Percentiles rank a stretch among this genome's conserved stretches.
phyloP scores from a whole-genome alignment of 331 rosid species.

The Stylosanthes scabra region DNA sequence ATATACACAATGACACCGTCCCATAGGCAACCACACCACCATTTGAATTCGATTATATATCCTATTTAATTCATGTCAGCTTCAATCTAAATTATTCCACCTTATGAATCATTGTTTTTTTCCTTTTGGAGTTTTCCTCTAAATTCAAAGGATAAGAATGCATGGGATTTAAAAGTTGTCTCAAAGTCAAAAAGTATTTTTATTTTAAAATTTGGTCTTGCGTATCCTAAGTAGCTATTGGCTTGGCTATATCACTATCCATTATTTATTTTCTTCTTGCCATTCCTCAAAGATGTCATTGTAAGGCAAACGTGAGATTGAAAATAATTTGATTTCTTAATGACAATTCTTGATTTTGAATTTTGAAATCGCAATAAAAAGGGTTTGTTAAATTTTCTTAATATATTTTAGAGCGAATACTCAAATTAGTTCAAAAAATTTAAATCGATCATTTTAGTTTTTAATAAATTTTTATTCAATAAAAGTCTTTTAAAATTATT shows the following conservation, averaged over 20 bases:
- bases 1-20: slow-evolving; percentile 40
- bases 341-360: too few relatives aligned
- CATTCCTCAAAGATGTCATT: slow-evolving; percentile 34
- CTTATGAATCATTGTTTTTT: slow-evolving; percentile 24
- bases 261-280: background rate
- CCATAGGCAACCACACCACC: slow-evolving; percentile 47
- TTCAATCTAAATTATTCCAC: slow-evolving; percentile 37
- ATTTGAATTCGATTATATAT: slow-evolving; percentile 38
- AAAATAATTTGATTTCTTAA: too few relatives aligned
- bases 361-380: too few relatives aligned
- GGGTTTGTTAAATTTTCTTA: too few relatives aligned
- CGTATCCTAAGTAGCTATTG: slow-evolving; percentile 32
- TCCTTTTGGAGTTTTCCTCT: slow-evolving; percentile 35
- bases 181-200: slow-evolving; percentile 43
- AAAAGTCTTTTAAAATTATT: too few relatives aligned
- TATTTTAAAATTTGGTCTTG: slow-evolving; percentile 4
- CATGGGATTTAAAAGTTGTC: slow-evolving; percentile 35
- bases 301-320: background rate
- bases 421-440: too few relatives aligned
- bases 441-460: too few relatives aligned
- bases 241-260: background rate
- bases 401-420: too few relatives aligned
- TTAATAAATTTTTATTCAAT: too few relatives aligned
- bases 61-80: slow-evolving; percentile 30
- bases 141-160: slow-evolving; percentile 44